Evolutionary conservation across 176 grass and related monocot genomes (phyloP), one percentile per base, ranked within the genome.

Genomic region (Aegilops bicornis): DNA sequence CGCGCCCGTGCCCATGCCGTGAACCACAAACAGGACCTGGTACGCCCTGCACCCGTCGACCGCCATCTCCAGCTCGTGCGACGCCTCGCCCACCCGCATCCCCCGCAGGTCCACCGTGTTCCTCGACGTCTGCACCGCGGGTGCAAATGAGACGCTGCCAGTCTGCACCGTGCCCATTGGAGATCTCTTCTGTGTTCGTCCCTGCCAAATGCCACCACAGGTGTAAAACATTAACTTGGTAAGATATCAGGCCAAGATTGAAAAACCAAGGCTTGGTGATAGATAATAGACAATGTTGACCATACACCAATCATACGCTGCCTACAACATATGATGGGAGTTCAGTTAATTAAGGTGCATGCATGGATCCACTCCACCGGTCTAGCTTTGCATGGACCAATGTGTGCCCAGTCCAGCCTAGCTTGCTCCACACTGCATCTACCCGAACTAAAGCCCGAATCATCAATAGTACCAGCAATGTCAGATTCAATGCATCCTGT

Each of bases 71-170:
- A 95, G 93, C 83, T 82, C 36, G 37, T 90, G 74, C 1, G 88
- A 87, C 32, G 84, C 93, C 82, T 92, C 90, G 9, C n/a, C 78
- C 1, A 95, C 88, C 3, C 90, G 88, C 86, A 71, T 76, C 13
- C 93, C 93, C 6, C 90, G 86, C 60, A 95, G 80, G 24, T 92
- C 86, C 31, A 95, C 86, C 3, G 93, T 95, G 83, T 95, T 95
- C 88, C 78, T 92, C 2, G 90, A 95, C 7, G 86, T 95, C 84
- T 80, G 87, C 83, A 92, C 86, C 1, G 69, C 86, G 6, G 93
- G 93, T 4, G 90, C 90, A 6, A 92, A 95, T 15, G 93, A 87
- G 13, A 76, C 7, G 7, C 24, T 82, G 52, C 30, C 68, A 1
- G 72, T 79, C 56, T 56, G 35, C 33, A 40, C 56, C 20, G 52